Conservation (phyloP, 805 yeast genomes). For the Wickerhamiella sergipiensis region DNA sequence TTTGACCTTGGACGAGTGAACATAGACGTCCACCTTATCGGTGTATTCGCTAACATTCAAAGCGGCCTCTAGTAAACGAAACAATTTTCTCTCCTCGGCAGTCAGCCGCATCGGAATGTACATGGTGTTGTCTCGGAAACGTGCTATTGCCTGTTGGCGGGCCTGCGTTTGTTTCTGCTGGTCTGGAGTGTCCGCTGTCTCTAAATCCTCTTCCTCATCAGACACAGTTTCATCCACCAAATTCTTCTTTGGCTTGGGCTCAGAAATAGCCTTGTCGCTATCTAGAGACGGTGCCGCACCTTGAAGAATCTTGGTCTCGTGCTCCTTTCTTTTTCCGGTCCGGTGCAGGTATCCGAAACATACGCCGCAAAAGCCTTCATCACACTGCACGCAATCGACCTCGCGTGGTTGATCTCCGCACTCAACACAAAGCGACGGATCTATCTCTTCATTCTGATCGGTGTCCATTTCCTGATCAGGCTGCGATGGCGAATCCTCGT, state of each 20-base stretch:
- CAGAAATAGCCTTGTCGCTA: conserved; percentile 10
- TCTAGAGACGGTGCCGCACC: not conserved
- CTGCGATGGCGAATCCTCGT: conserved; percentile 1
- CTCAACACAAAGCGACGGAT: conserved; percentile 40
- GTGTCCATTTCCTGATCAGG: not conserved
- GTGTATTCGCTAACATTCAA: conserved; percentile 69
- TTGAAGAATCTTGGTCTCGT: conserved; percentile 15
- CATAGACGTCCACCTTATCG: conserved; percentile 58
- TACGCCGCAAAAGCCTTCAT: conserved; percentile 54
- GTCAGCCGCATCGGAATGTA: conserved; percentile 61
- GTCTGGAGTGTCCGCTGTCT: conserved; percentile 3
- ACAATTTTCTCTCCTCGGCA: conserved; percentile 51
- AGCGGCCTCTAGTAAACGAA: conserved; percentile 61
- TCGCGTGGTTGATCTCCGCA: conserved; percentile 64
- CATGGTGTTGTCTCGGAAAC: conserved; percentile 27
- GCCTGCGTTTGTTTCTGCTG: conserved; percentile 6
- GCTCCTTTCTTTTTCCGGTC: conserved; percentile 34
- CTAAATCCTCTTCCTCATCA: conserved; percentile 2
- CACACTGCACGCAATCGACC: conserved; percentile 46
- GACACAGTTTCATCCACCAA: conserved; percentile 7
- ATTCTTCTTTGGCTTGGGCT: not conserved
- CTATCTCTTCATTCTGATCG: not conserved
- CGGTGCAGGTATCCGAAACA: conserved; percentile 57
- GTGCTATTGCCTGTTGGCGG: conserved; percentile 11
- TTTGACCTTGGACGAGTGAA: conserved; percentile 53